Percentiles rank a stretch among this genome's conserved stretches.
phyloP scores from a whole-genome alignment of 2,329 filamentous ascomycete species.

The Harringtonia lauricola region DNA sequence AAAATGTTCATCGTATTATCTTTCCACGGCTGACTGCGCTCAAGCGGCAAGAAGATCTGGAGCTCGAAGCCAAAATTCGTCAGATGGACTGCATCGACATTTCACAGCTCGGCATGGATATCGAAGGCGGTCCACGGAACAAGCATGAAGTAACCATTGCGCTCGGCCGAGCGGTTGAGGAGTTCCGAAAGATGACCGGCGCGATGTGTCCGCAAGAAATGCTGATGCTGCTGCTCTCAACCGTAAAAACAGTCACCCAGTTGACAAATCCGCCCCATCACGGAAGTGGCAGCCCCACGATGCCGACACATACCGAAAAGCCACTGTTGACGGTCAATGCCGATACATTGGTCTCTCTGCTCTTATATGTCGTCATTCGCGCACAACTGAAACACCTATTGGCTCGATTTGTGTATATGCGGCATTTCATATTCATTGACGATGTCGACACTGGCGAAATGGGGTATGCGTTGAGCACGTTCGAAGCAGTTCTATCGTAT shows the following conservation, averaged over 20 bases:
- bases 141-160: constrained; percentile 74
- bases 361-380: constrained; percentile 86
- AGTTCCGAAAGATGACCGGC: constrained; percentile 75
- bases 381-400: constrained; percentile 81
- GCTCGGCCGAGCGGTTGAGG: constrained; percentile 68
- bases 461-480: constrained; percentile 90
- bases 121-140: constrained; percentile 65
- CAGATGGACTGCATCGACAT: constrained; percentile 94
- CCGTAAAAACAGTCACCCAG: constrained; percentile 72
- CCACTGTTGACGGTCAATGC: constrained; percentile 58
- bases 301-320: constrained; percentile 30
- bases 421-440: constrained; percentile 94
- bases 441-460: constrained; percentile 95
- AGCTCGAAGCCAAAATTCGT: constrained; percentile 79
- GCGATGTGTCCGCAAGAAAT: constrained; percentile 80
- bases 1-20: constrained; percentile 82
- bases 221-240: constrained; percentile 68
- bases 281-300: constrained; percentile 4
- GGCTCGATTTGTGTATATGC: constrained; percentile 85
- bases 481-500: constrained; percentile 88
- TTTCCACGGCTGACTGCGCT: constrained; percentile 74
- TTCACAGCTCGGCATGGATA: constrained; percentile 81
- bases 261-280: constrained; percentile 39
- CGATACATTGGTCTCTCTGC: constrained; percentile 82
- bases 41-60: constrained; percentile 70